Conservation (phyloP, 2,329 filamentous ascomycete genomes). For the Onygenales sp. region DNA sequence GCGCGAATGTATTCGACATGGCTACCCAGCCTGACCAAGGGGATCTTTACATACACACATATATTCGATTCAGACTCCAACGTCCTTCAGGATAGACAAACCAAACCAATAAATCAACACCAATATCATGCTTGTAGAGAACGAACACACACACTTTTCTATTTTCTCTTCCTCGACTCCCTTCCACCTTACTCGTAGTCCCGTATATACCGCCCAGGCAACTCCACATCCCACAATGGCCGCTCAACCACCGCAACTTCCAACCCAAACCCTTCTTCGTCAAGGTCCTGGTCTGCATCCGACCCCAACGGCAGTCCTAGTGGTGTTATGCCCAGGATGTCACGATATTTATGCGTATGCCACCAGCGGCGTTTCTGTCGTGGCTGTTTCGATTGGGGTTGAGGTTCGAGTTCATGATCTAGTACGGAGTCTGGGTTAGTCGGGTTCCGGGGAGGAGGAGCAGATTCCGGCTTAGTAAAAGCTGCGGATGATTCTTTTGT, state of each 20-base stretch:
- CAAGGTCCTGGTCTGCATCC: constrained; percentile 22
- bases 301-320: constrained; percentile 26
- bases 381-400: constrained; percentile 11
- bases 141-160: neutral
- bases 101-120: no score
- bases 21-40: no score
- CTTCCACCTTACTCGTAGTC: constrained; percentile 36
- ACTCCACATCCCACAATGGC: constrained; percentile 71
- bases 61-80: no score
- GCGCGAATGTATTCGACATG: no score
- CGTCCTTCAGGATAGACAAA: no score
- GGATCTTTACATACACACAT: no score
- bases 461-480: neutral
- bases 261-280: constrained; percentile 19
- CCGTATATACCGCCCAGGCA: constrained; percentile 61
- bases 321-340: constrained; percentile 69
- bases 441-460: constrained; percentile 3
- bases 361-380: constrained; percentile 42
- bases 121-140: no score
- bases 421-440: constrained; percentile 5
- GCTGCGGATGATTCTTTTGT: neutral
- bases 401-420: constrained; percentile 13
- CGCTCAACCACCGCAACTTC: constrained; percentile 87
- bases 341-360: constrained; percentile 87
- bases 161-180: neutral